Percentiles rank a stretch among this genome's conserved stretches.
These are phyloP conservation scores for Pueraria montana DNA, from an alignment of 306 rosid genomes.

Conservation along the genomic window DNA sequence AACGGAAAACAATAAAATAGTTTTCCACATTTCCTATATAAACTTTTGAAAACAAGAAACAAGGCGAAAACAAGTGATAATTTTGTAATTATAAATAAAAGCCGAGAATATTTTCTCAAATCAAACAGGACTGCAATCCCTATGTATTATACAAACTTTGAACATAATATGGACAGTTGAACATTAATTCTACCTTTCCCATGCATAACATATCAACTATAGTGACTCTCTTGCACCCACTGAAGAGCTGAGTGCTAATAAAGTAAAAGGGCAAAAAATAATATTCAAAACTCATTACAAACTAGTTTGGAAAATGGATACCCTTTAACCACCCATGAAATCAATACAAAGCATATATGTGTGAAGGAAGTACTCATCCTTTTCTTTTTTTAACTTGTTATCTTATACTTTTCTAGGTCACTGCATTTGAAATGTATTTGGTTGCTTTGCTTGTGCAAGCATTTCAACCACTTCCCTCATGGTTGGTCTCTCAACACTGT, in stretches of 20 bases:
- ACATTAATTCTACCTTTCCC: not conserved
- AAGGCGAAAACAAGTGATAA: no score
- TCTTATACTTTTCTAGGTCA: conserved; percentile 32
- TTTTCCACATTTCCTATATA: not conserved
- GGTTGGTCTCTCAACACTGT: conserved; percentile 79
- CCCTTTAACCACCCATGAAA: conserved; percentile 34
- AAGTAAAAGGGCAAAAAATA: conserved; percentile 1
- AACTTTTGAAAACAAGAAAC: not conserved
- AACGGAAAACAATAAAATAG: not conserved
- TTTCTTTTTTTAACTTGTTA: not conserved
- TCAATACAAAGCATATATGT: conserved; percentile 29
- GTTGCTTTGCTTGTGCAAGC: conserved; percentile 75
- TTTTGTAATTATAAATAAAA: not conserved
- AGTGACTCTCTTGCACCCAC: conserved; percentile 12
- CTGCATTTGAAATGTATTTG: conserved; percentile 62
- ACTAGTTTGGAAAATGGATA: conserved; percentile 16
- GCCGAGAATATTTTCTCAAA: not conserved
- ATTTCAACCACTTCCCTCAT: conserved; percentile 88
- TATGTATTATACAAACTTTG: conserved; percentile 37
- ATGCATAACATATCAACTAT: not conserved
- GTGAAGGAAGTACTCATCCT: not conserved
- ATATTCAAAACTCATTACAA: conserved; percentile 38
- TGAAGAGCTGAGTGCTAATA: not conserved
- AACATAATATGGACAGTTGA: not conserved
- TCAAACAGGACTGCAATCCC: not conserved